Conservation (phyloP, 805 yeast species). For the Kurtzmaniella fragi region DNA sequence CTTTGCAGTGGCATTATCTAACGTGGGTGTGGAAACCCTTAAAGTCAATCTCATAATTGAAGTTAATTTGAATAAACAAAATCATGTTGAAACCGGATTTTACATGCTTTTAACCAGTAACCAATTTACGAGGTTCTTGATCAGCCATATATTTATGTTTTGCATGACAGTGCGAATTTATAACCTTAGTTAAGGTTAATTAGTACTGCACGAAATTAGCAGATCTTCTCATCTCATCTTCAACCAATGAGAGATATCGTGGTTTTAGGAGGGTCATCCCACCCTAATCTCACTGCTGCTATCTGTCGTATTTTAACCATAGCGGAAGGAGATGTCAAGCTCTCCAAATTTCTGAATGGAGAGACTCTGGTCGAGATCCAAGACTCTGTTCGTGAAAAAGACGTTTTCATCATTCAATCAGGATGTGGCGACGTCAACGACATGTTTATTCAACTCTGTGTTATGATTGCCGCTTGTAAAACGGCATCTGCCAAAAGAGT, state of each 20-base stretch:
- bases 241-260: conserved; percentile 73
- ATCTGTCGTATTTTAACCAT: conserved; percentile 79
- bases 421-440: conserved; percentile 90
- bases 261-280: conserved; percentile 87
- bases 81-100: no score
- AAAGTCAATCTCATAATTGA: no score
- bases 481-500: conserved; percentile 85
- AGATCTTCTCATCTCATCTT: no score
- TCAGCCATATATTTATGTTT: no score
- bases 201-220: no score
- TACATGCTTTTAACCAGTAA: no score
- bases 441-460: conserved; percentile 73
- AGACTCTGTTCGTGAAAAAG: conserved; percentile 93
- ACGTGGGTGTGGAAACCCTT: no score
- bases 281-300: conserved; percentile 67
- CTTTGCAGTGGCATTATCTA: no score
- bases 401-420: conserved; percentile 83
- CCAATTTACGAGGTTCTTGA: no score
- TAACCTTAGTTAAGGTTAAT: no score
- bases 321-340: conserved; percentile 59
- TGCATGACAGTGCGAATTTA: no score
- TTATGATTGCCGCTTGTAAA: conserved; percentile 88
- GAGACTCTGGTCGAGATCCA: conserved; percentile 84
- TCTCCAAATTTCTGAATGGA: conserved; percentile 76
- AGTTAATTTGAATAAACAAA: no score